A percentile compares a stretch with the other conserved stretches of the same genome.
Conservation (phyloP, 1,284 basidiomycete species). For the Cryptococcus hybrid region DNA sequence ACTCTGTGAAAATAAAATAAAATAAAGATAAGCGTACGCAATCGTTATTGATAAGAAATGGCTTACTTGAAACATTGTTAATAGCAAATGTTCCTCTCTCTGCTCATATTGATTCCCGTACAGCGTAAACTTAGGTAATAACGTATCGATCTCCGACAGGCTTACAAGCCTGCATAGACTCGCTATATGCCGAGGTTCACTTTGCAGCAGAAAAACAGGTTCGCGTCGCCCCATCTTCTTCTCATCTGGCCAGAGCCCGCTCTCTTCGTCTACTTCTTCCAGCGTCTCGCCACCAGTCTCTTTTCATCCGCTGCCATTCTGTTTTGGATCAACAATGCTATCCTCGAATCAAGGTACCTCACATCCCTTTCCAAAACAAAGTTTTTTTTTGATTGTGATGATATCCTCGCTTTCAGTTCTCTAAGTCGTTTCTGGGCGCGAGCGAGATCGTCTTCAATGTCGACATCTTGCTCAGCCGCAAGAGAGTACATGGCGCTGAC, state of each 20-base stretch:
- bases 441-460: constrained; percentile 96
- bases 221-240: constrained; percentile 87
- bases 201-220: constrained; percentile 97
- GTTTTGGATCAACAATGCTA: constrained; percentile 97
- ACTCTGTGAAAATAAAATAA: constrained; percentile 58
- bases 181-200: constrained; percentile 95
- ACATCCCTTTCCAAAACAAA: constrained; percentile 98
- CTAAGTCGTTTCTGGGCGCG: constrained; percentile 95
- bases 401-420: constrained; percentile 96
- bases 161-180: constrained; percentile 96
- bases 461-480: constrained; percentile 97
- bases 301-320: constrained; percentile 96
- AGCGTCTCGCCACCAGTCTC: constrained; percentile 90
- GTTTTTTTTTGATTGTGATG: constrained; percentile 98
- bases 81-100: constrained; percentile 93
- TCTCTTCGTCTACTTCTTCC: constrained; percentile 84
- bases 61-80: constrained; percentile 88
- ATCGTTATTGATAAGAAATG: neutral
- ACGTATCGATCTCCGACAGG: constrained; percentile 93
- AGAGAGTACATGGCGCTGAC: constrained; percentile 96
- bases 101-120: constrained; percentile 99
- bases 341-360: constrained; percentile 94
- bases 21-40: neutral
- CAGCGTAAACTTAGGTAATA: constrained; percentile 97
- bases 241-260: constrained; percentile 90